Evolutionary conservation across 2,329 filamentous ascomycete genomes (phyloP).

Genomic region (Talaromyces sp.): DNA sequence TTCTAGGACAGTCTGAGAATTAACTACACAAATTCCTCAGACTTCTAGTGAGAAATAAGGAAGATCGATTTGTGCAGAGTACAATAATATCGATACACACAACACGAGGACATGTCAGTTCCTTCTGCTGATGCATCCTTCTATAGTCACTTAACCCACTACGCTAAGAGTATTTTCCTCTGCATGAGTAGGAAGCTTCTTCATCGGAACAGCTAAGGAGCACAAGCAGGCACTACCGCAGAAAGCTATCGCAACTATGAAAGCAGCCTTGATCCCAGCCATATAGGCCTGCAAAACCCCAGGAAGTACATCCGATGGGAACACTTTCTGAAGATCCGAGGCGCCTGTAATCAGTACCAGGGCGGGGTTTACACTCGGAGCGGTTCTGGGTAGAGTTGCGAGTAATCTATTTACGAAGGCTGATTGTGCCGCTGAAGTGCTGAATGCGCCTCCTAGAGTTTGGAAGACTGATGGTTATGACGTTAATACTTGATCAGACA

Average conservation of each 20-base stretch:
- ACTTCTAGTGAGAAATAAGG: not conserved
- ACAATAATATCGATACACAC: not conserved
- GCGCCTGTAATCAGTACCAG: slow-evolving; percentile 8
- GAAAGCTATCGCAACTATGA: slow-evolving; percentile 4
- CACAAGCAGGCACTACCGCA: slow-evolving; percentile 2
- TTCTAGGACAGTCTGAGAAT: not conserved
- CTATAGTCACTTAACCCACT: not conserved
- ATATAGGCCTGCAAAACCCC: slow-evolving; percentile 13
- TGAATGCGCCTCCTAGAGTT: slow-evolving; percentile 31
- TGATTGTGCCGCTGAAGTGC: slow-evolving; percentile 25
- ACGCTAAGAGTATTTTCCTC: not conserved
- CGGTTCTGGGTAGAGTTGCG: slow-evolving; percentile 19
- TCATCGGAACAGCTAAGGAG: not conserved
- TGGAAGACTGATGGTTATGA: slow-evolving; percentile 22
- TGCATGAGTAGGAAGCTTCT: not conserved
- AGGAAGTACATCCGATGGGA: slow-evolving; percentile 4
- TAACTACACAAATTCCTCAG: not conserved
- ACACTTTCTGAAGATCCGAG: slow-evolving; percentile 1
- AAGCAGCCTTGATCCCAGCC: slow-evolving; percentile 11
- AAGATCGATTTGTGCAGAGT: not conserved
- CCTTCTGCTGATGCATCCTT: not conserved
- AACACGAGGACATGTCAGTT: not conserved
- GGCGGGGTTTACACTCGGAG: not conserved
- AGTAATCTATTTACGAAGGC: slow-evolving; percentile 21
- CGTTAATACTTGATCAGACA: not conserved